phyloP scores from a whole-genome alignment of 2,329 filamentous ascomycete species.

The Colletotrichum tropicale region DNA sequence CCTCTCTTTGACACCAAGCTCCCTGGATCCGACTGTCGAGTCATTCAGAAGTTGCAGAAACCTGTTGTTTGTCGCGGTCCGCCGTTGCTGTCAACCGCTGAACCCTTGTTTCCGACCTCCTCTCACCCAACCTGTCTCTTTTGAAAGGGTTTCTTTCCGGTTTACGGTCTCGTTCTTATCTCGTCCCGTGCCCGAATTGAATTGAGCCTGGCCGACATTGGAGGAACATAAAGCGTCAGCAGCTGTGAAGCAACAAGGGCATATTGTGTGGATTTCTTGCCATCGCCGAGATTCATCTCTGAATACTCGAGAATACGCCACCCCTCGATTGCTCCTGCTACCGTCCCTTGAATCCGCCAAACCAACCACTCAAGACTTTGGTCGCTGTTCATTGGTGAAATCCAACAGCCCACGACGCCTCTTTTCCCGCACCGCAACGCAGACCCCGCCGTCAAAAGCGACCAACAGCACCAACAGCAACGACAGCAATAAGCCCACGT shows the following conservation, averaged over 20 bases:
- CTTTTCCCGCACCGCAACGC: neutral
- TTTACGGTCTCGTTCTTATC: constrained; percentile 1
- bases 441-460: neutral
- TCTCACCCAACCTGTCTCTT: neutral
- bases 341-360: neutral
- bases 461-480: neutral
- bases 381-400: neutral
- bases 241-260: neutral
- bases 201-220: neutral
- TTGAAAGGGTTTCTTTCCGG: neutral
- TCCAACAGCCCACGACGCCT: neutral
- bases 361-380: neutral
- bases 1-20: neutral
- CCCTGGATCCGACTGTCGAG: neutral
- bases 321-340: neutral
- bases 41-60: constrained; percentile 12
- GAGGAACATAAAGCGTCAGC: neutral
- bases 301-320: neutral
- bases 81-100: neutral
- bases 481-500: neutral
- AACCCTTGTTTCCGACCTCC: neutral
- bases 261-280: neutral
- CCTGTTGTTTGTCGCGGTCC: neutral
- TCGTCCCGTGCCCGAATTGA: neutral
- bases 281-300: neutral